Conservation (phyloP, 2,329 filamentous ascomycete genomes). For the Penicillium brevicompactum region DNA sequence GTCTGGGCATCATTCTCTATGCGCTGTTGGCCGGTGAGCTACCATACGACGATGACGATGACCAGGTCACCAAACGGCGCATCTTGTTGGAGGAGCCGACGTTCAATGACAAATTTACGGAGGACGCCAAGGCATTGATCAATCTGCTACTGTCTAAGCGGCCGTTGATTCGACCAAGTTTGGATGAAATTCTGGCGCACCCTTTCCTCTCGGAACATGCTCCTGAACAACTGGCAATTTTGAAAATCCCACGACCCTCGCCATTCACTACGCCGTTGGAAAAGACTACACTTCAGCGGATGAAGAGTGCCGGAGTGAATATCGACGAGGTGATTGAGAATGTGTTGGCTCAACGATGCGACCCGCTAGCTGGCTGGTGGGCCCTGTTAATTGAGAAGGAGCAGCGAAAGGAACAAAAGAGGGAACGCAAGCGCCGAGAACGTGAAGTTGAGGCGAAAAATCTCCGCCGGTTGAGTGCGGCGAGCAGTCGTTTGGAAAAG, state of each 20-base stretch:
- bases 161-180: conserved; percentile 75
- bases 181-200: conserved; percentile 84
- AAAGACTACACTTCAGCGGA: conserved; percentile 86
- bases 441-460: conserved; percentile 79
- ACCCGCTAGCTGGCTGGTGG: conserved; percentile 95
- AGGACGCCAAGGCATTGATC: conserved; percentile 76
- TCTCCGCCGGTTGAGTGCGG: conserved; percentile 79
- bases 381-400: conserved; percentile 92
- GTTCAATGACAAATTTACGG: conserved; percentile 77
- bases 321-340: conserved; percentile 95
- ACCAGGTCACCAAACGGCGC: conserved; percentile 78
- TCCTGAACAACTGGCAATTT: conserved; percentile 82
- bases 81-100: conserved; percentile 85
- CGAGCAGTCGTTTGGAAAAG: conserved; percentile 82
- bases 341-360: conserved; percentile 85
- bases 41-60: conserved; percentile 95
- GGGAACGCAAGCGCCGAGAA: conserved; percentile 82
- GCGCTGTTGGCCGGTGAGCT: conserved; percentile 79
- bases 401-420: conserved; percentile 76
- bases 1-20: conserved; percentile 87
- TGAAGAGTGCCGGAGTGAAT: conserved; percentile 91
- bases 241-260: conserved; percentile 76
- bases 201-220: conserved; percentile 87
- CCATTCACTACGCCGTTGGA: conserved; percentile 86
- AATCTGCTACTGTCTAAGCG: conserved; percentile 85